Base-by-base conservation (phyloP, 768 basidiomycete species). In the Calocybe cyanea region DNA sequence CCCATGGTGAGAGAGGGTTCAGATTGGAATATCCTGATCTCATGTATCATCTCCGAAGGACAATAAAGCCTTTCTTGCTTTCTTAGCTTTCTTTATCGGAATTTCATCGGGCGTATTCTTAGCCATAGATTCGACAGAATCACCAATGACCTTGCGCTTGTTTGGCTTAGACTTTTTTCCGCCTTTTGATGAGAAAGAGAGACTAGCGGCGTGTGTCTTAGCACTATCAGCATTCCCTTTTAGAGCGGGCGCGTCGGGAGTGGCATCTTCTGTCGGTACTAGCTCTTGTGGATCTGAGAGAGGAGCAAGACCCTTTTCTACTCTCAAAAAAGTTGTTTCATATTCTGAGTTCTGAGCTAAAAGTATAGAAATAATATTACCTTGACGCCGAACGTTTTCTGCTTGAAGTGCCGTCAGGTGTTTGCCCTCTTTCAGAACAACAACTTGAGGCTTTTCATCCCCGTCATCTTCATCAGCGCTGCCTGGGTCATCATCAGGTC, bases 401-500 rank as follows among this genome's bases (percentile, higher is more conserved):
- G 75, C 91, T 57, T 95, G 89, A 44, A 76, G 67, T 51, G 76
- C 83, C 1, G 79, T 80, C 34, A 96, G 71, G 69, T 96, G 93
- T 60, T 90, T 94, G 20, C 93, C 92, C 53, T 85, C 79, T 58
- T 79, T 90, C 53, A 96, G 61, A 7, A 95, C 92, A 2, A 96
- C 90, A 7, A 96, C 81, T 59, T 90, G 88, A 2, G 92, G 92
- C 53, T 77, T 83, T 63, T 94, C 92, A 56, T 92, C 92, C 0
- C 61, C 77, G 3, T 71, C 70, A 47, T 82, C 83, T 46, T 90
- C 87, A 41, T 83, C 81, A 10, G 77, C 86, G 53, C 85, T 87
- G 40, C 86, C 85, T 7, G 78, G 81, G 45, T 87, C 79, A 38
- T 79, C 76, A 10, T 70, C 75, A 0, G 84, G 85, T 25, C 85